phyloP scores from a whole-genome alignment of 1,284 basidiomycete genomes.

The Quambalaria eucalypti region DNA sequence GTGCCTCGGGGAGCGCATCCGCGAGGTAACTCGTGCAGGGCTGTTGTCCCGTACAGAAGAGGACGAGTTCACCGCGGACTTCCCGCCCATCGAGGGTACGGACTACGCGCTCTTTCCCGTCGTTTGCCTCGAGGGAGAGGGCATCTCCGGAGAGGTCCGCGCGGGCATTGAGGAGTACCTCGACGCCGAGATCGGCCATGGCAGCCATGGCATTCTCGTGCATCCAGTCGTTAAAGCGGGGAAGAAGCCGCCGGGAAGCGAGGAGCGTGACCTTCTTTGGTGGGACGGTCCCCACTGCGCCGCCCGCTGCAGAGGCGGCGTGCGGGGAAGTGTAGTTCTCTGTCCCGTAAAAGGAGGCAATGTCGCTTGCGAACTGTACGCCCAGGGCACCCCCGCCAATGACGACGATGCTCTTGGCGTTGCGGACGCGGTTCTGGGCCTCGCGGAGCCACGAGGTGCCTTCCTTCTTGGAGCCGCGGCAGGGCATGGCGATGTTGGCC shows the following conservation, averaged over 20 bases:
- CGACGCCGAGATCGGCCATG: conserved; percentile 11
- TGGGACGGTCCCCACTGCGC: neutral
- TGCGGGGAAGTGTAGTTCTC: neutral
- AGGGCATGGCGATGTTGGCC: neutral
- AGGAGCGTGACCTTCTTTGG: conserved; percentile 16
- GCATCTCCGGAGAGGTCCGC: conserved; percentile 10
- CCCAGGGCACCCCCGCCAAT: conserved; percentile 16
- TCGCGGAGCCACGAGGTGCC: conserved; percentile 18
- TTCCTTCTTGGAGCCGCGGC: conserved; percentile 13
- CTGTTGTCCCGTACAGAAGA: conserved; percentile 21
- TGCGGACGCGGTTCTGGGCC: conserved; percentile 13
- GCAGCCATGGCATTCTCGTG: conserved; percentile 10
- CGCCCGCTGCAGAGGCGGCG: neutral
- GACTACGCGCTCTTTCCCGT: conserved; percentile 1
- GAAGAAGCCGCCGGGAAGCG: conserved; percentile 12
- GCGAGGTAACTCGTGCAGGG: conserved; percentile 13
- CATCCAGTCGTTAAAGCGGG: conserved; percentile 21
- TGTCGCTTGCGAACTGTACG: conserved; percentile 18
- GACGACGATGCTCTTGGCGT: conserved; percentile 13
- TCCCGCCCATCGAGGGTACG: conserved; percentile 11
- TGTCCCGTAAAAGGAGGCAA: conserved; percentile 17
- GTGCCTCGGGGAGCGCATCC: neutral
- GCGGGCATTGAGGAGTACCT: conserved; percentile 11
- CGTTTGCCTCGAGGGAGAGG: neutral
- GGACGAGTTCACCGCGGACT: conserved; percentile 14